Conservation (phyloP, 306 rosid genomes). For the Carpinus viminea region DNA sequence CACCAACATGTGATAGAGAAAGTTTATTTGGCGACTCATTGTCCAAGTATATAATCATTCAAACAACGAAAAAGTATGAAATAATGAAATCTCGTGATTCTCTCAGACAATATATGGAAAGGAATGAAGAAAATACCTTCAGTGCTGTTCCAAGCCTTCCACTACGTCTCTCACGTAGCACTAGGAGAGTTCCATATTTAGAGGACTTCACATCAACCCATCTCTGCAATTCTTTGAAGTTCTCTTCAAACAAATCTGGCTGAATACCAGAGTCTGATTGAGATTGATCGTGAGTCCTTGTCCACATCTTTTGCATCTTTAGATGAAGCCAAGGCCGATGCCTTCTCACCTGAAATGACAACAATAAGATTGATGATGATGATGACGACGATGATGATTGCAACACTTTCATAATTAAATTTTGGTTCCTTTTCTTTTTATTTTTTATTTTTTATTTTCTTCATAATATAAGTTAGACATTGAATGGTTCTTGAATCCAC, state of each 20-base stretch:
- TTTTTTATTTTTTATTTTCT: no score
- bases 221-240: conserved; percentile 74
- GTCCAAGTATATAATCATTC: background rate
- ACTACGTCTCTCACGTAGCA: conserved; percentile 67
- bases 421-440: background rate
- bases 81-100: background rate
- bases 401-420: background rate
- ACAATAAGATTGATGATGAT: conserved; percentile 15
- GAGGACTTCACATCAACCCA: conserved; percentile 85
- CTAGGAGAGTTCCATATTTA: conserved; percentile 75
- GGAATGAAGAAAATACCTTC: conserved; percentile 52
- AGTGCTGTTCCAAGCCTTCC: conserved; percentile 85
- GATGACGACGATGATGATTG: background rate
- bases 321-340: conserved; percentile 28
- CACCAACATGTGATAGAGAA: background rate
- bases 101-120: background rate
- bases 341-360: conserved; percentile 44
- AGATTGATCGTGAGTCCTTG: conserved; percentile 39
- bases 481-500: background rate
- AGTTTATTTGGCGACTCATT: background rate
- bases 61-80: background rate
- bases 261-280: conserved; percentile 26
- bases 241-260: conserved; percentile 71
- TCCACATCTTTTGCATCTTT: conserved; percentile 46
- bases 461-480: no score